These are phyloP conservation scores for Moricandia moricandioides DNA, from an alignment of 345 rosid species.

Conservation along the genomic window DNA sequence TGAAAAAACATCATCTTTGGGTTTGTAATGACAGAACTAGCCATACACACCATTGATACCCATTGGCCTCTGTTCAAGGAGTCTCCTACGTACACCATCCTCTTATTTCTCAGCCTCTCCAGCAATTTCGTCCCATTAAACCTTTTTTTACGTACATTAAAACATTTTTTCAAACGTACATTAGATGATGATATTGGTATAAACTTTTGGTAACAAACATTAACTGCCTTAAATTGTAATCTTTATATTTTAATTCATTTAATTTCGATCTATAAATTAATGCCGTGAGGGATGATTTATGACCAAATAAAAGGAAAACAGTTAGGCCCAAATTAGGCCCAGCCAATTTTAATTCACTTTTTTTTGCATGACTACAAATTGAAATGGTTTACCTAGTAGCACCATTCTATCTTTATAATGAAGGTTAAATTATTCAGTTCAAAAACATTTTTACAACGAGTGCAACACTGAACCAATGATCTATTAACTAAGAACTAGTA, in stretches of 20 bases:
- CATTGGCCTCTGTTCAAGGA: constrained; percentile 90
- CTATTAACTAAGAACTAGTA: too few relatives aligned
- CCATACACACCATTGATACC: constrained; percentile 91
- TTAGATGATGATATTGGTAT: background rate
- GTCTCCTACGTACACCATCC: constrained; percentile 89
- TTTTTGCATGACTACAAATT: background rate
- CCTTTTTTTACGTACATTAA: constrained; percentile 31
- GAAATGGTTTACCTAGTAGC: too few relatives aligned
- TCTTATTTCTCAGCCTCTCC: constrained; percentile 79
- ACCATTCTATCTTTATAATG: too few relatives aligned
- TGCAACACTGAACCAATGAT: too few relatives aligned
- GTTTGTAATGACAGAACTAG: constrained; percentile 56
- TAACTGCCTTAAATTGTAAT: background rate
- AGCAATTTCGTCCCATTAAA: constrained; percentile 73
- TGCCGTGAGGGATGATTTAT: background rate
- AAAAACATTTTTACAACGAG: too few relatives aligned
- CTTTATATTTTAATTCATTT: background rate
- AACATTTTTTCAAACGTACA: background rate
- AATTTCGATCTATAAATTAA: background rate
- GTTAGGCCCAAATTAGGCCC: constrained; percentile 9
- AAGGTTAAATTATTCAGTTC: too few relatives aligned
- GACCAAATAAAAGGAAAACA: background rate
- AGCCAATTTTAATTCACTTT: background rate
- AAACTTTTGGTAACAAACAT: constrained; percentile 14
- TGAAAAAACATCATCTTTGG: constrained; percentile 53